These are phyloP conservation scores for Calophaca sinica DNA, from an alignment of 306 rosid genomes.

Conservation along the genomic window DNA sequence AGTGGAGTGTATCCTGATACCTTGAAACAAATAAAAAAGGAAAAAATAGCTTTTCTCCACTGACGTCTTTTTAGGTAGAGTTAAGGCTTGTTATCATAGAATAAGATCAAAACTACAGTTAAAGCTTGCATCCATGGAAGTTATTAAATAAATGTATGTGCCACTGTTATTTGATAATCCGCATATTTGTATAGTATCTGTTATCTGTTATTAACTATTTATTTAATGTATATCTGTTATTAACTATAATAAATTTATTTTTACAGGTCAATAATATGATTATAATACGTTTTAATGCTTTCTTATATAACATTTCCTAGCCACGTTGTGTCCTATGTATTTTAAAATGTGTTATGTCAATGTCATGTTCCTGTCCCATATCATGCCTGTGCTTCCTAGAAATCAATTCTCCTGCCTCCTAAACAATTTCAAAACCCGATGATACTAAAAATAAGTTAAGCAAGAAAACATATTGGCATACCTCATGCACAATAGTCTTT, in stretches of 20 bases:
- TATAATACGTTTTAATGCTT: background rate
- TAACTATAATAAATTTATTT: background rate
- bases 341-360: background rate
- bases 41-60: no score
- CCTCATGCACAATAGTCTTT: constrained; percentile 84
- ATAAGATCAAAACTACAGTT: no score
- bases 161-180: background rate
- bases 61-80: no score
- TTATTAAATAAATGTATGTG: background rate
- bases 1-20: no score
- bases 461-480: constrained; percentile 45
- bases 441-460: constrained; percentile 11
- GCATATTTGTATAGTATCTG: background rate
- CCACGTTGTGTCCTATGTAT: background rate
- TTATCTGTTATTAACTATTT: background rate
- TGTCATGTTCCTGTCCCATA: background rate
- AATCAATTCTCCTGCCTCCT: constrained; percentile 21
- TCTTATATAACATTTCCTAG: background rate
- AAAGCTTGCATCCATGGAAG: background rate
- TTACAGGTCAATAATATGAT: background rate
- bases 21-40: no score
- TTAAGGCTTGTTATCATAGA: no score
- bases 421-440: constrained; percentile 40
- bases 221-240: background rate
- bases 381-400: constrained; percentile 4